Evolutionary conservation across 2,329 filamentous ascomycete species (phyloP).

Genomic region (Colletotrichum karsti): DNA sequence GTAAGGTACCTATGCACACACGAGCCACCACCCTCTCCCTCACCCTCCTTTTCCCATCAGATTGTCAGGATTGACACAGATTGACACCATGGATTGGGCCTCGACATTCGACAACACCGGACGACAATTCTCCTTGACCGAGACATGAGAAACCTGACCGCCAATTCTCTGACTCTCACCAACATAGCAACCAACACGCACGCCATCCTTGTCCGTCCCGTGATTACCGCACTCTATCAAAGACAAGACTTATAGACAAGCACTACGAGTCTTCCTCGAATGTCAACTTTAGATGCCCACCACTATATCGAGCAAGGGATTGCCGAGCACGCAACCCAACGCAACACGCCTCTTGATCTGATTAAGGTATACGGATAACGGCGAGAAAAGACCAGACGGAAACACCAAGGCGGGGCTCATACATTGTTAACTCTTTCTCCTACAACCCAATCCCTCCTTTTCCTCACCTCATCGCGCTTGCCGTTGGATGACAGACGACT

Average conservation of each 20-base stretch:
- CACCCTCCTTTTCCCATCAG: conserved; percentile 18
- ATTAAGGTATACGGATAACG: conserved; percentile 11
- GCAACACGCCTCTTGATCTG: not conserved
- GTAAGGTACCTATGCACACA: too few species aligned
- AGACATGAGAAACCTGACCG: conserved; percentile 12
- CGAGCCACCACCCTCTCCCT: conserved; percentile 20
- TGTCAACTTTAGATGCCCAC: not conserved
- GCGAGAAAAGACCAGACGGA: conserved; percentile 25
- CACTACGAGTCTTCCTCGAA: not conserved
- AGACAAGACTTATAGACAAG: conserved; percentile 3
- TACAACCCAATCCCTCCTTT: not conserved
- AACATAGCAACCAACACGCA: not conserved
- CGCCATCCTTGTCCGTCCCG: not conserved
- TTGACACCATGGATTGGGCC: conserved; percentile 21
- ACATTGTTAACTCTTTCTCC: not conserved
- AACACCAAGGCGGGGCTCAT: conserved; percentile 16
- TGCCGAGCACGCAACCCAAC: not conserved
- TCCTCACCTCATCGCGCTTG: not conserved
- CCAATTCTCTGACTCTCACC: not conserved
- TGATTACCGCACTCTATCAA: conserved; percentile 23
- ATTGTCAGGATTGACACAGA: conserved; percentile 24
- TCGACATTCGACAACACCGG: conserved; percentile 12
- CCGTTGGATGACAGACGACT: not conserved
- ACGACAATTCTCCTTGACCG: conserved; percentile 23
- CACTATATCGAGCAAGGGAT: not conserved